These are phyloP conservation scores for Protomyces arabidopsidicola DNA, from an alignment of 1,139 yeast species.

Conservation along the genomic window DNA sequence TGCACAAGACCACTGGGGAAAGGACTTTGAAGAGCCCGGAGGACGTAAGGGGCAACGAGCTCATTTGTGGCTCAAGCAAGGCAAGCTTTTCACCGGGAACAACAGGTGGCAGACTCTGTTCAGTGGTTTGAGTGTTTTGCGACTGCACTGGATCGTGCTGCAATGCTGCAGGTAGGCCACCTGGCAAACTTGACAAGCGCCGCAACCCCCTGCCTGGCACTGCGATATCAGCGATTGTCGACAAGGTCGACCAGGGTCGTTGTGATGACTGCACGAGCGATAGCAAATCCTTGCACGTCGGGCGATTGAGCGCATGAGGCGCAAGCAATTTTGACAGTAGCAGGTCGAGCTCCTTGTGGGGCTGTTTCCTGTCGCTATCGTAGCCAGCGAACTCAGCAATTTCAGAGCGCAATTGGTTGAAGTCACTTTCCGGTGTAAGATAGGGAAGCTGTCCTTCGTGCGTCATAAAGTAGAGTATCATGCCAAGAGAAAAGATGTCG, in stretches of 20 bases:
- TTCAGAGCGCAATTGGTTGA: slow-evolving; percentile 44
- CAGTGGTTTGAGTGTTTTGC: too few relatives aligned
- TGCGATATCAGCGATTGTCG: neutral
- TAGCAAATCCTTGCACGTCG: slow-evolving; percentile 46
- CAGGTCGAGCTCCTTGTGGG: slow-evolving; percentile 45
- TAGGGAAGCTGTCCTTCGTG: slow-evolving; percentile 54
- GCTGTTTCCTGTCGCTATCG: slow-evolving; percentile 35
- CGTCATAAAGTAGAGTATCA: slow-evolving; percentile 69
- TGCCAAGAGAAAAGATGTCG: slow-evolving; percentile 77
- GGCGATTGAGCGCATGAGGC: slow-evolving; percentile 44
- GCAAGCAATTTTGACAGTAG: slow-evolving; percentile 44
- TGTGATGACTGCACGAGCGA: slow-evolving; percentile 34
- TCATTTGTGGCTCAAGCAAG: too few relatives aligned
- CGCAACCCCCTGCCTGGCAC: neutral
- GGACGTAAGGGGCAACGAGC: too few relatives aligned
- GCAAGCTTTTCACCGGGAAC: too few relatives aligned
- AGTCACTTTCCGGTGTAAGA: slow-evolving; percentile 37
- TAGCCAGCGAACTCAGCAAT: slow-evolving; percentile 43
- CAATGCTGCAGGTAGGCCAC: too few relatives aligned
- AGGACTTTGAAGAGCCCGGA: too few relatives aligned
- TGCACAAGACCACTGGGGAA: too few relatives aligned
- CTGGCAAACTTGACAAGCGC: neutral
- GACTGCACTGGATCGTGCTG: too few relatives aligned
- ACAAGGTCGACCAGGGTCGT: neutral
- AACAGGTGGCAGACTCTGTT: too few relatives aligned